Base-by-base conservation (phyloP, 1,139 yeast species). In the Saccharomyces hybrid region DNA sequence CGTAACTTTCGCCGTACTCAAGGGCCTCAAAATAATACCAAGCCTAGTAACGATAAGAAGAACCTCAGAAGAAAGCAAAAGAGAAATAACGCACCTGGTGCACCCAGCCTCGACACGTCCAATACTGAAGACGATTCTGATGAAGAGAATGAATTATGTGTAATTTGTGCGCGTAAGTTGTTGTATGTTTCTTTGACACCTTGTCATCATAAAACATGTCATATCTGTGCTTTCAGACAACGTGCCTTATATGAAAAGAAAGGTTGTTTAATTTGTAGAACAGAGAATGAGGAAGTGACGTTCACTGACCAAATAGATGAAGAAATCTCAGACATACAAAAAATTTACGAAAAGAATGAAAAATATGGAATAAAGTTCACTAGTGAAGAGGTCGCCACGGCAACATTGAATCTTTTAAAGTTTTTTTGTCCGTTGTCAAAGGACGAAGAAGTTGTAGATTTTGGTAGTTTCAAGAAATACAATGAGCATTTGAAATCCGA, bases 171-270 rank as follows among this genome's bases (percentile, higher is more conserved):
- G 0, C 86, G 88, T 51, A 75, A 73, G 48, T 77, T 90, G 47
- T 64, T 63, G 25, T 80, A 78, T 64, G 83, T 83, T 2, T 88
- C 96, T 0, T 70, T 86, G 14, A 81, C 93, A 2, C 88, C 91
- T 0, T 93, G 99, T 71, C 84, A 84, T 63, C 98, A 93, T 68
- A 78, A 78, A 27, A 83, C 91, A 0, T 93, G 99, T 70, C 90
- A 89, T 67, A 73, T 72, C 54, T 93, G 99, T 74, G 78, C 90
- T 0, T 80, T 91, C 63, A 78, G 97, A 61, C 89, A 90, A 65
- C 76, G 97, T 49, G 93, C 90, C 0, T 73, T 91, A 30, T 90
- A 87, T 71, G 79, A 80, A 44, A 89, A 87, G 71, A 78, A 76
- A 38, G 74, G 79, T 20, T 93, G 99, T 74, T 77, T 93, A 53